Evolutionary conservation across 2,329 filamentous ascomycete species (phyloP), one percentile per base, ranked within the genome.

Genomic region (Thielaviopsis punctulata): DNA sequence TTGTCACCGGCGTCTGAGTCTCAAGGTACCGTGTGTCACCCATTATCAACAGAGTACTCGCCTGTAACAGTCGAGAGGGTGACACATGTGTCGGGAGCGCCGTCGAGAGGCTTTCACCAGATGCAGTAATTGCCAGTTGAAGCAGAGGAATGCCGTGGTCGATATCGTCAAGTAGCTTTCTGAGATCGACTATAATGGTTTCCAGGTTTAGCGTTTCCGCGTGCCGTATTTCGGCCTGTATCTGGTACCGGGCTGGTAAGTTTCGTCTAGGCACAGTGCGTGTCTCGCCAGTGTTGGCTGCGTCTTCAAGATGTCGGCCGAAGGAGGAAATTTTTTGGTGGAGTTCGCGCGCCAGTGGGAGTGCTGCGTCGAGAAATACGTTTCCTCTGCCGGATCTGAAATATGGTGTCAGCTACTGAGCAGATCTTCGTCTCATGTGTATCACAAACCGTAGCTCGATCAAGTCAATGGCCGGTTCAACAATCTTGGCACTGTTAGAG

Each of bases 71-170:
- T 41, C 92, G 77, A 4, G 90, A 95, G 1, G 90, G 90, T 1
- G 90, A 96, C 45, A 96, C 85, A 9, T 83, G 83, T 1, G 84
- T 73, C 0, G 88, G 86, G 24, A 95, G 70, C 2, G 80, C 82
- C 0, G 85, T 85, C 0, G 86, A 87, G 25, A 96, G 71, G 54
- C 79, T 93, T 52, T 90, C 88, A 0, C 92, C 92, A 1, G 90
- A 95, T 1, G 89, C 90, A 1, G 87, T 92, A 58, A 98, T 94
- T 52, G 92, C 92, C 24, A 98, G 73, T 60, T 92, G 95, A 63
- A 98, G 83, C 3, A 95, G 71, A 0, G 90, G 90, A 10, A 96
- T 86, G 12, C 90, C 85, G 64, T 92, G 83, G 63, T 96, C 90
- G 56, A 98, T 94, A 8, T 83, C 79, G 10, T 70, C 68, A 1